Evolutionary conservation across 129 eudicot species (phyloP).

Genomic region (Flaveria linearis): DNA sequence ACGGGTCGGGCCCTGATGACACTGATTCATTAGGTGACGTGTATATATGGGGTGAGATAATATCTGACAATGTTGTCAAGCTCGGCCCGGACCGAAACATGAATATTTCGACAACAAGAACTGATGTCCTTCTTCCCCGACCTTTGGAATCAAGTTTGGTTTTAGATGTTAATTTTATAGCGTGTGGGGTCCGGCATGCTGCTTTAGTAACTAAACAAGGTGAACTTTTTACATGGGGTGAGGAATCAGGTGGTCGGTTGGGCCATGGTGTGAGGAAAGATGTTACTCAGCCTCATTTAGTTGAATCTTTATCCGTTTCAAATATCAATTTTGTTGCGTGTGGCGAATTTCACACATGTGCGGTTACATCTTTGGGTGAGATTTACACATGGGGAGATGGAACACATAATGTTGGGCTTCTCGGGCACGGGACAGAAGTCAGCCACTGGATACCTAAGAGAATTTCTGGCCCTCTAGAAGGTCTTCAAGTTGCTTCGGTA

Average conservation of each 20-base stretch:
- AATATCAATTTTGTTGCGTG: slow-evolving; percentile 80
- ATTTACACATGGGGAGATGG: slow-evolving; percentile 97
- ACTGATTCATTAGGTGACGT: slow-evolving; percentile 88
- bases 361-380: slow-evolving; percentile 78
- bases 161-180: slow-evolving; percentile 75
- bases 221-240: slow-evolving; percentile 93
- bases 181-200: slow-evolving; percentile 90
- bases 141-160: slow-evolving; percentile 82
- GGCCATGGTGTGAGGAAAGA: slow-evolving; percentile 95
- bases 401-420: slow-evolving; percentile 81
- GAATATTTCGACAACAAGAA: slow-evolving; percentile 49
- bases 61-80: slow-evolving; percentile 61
- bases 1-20: slow-evolving; percentile 85
- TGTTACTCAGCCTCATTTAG: slow-evolving; percentile 63
- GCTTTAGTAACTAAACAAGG: slow-evolving; percentile 87
- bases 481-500: slow-evolving; percentile 72
- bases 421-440: slow-evolving; percentile 83
- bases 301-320: slow-evolving; percentile 63
- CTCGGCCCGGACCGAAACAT: slow-evolving; percentile 55
- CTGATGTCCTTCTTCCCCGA: slow-evolving; percentile 73
- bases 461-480: slow-evolving; percentile 80
- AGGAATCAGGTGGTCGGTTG: slow-evolving; percentile 91
- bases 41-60: slow-evolving; percentile 95
- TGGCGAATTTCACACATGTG: slow-evolving; percentile 93
- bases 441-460: slow-evolving; percentile 97